These are phyloP conservation scores for Epicoccum nigrum DNA, from an alignment of 2,329 filamentous ascomycete species.

Conservation along the genomic window DNA sequence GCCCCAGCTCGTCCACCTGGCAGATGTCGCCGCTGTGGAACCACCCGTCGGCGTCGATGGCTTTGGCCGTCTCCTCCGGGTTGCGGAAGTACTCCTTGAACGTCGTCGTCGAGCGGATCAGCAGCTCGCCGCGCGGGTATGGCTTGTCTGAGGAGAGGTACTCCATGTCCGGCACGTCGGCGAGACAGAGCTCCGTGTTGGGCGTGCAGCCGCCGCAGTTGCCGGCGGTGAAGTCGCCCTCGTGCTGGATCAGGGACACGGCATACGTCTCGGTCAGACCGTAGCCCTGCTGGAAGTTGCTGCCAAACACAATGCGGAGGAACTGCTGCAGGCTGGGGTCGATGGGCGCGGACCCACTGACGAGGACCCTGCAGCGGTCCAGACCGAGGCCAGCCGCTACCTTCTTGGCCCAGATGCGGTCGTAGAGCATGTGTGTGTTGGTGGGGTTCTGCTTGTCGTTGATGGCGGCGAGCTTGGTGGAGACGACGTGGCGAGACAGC, in stretches of 20 bases:
- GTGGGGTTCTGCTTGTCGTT: constrained; percentile 74
- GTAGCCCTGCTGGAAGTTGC: constrained; percentile 84
- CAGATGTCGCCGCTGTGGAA: constrained; percentile 96
- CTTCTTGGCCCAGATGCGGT: constrained; percentile 90
- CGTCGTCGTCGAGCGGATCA: constrained; percentile 78
- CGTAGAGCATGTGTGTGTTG: constrained; percentile 78
- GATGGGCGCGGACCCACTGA: constrained; percentile 88
- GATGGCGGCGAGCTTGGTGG: constrained; percentile 80
- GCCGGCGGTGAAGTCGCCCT: constrained; percentile 74
- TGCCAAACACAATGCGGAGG: constrained; percentile 80
- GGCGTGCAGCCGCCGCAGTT: constrained; percentile 79
- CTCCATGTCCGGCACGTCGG: constrained; percentile 92
- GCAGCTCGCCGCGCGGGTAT: constrained; percentile 84
- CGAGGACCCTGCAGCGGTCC: constrained; percentile 72
- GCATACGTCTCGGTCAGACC: constrained; percentile 95
- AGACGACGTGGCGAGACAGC: constrained; percentile 78
- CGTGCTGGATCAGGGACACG: constrained; percentile 70
- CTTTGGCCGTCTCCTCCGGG: constrained; percentile 81
- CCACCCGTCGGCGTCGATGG: constrained; percentile 88
- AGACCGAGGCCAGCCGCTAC: constrained; percentile 83
- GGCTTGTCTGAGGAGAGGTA: constrained; percentile 89
- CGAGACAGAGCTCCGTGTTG: constrained; percentile 74
- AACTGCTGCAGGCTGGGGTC: constrained; percentile 89
- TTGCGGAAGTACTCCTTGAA: constrained; percentile 93
- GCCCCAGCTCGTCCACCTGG: constrained; percentile 80